Evolutionary conservation across 345 rosid genomes (phyloP), one percentile per base, ranked within the genome.

Genomic region (Abelmoschus esculentus): DNA sequence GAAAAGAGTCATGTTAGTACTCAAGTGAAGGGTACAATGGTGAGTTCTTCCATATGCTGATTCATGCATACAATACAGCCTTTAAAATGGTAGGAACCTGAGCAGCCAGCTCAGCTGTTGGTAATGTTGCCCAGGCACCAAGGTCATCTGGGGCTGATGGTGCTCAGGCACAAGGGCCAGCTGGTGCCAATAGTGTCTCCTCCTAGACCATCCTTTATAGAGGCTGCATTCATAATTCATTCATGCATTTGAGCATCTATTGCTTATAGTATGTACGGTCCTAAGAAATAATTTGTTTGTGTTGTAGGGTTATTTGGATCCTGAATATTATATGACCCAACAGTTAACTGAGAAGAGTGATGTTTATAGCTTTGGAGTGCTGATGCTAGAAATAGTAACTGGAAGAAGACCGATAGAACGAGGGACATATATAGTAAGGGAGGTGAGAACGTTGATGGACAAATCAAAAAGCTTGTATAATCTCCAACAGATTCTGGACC

Each of bases 1-100:
- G 95, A 85, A 66, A 87, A 77, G 76, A 81, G 78, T 36, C 98
- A 92, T 70, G 78, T 96, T 55, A 85, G 92, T 32, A 92, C 99
- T 77, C 95, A 92, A 85, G 98, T 96, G 5, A 96, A 96, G 75
- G 98, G 99, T 71, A 96, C 98, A 56, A 85, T 90, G 99, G 99
- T 89, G 52, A 83, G 90, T 76, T 50, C 17, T 64, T 55, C 17
- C 14, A 63, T 58, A 14, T 34, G 29, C 38, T 7, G 14, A 28
- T n/a, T 28, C 61, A 58, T 28, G 61, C 34, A 58, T 8, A 58
- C 22, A 5, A 3, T 46, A 46, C 34, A 4, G 61, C 61, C 61
- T 28, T 57, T 56, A 1, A 19, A 18, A 26, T 57, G 61, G 34
- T 57, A 26, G 17, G 26, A 12, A 56, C n/a, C 6, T 26, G n/a